Percentiles rank a stretch among this genome's conserved stretches.
Conservation (phyloP, 441 rosid genomes). For the Pelargonium myrrhifolium region DNA sequence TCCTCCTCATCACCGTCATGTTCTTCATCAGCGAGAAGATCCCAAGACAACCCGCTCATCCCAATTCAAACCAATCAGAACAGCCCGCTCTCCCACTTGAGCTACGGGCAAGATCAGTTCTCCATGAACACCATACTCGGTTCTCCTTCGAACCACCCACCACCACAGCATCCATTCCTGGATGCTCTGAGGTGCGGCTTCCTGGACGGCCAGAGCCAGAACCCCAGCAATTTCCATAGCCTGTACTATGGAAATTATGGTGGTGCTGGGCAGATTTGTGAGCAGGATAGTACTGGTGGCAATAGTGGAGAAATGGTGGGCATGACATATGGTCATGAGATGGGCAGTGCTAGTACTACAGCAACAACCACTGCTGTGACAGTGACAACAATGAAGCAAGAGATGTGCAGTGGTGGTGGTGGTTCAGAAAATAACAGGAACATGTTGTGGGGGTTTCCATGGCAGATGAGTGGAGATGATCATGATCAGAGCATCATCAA, state of each 20-base stretch:
- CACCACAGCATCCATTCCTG: conserved; percentile 23
- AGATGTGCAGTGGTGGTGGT: conserved; percentile 22
- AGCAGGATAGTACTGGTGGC: conserved; percentile 16
- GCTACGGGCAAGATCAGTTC: conserved; percentile 17
- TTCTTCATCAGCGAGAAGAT: conserved; percentile 28
- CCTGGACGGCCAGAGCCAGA: conserved; percentile 35
- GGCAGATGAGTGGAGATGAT: conserved; percentile 59
- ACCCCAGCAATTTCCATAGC: conserved; percentile 23
- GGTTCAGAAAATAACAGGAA: conserved; percentile 28
- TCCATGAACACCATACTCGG: not conserved
- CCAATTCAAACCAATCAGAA: too few relatives aligned
- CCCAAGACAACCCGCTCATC: conserved; percentile 31
- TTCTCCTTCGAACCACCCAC: too few relatives aligned
- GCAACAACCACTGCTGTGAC: conserved; percentile 35
- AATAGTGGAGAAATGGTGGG: conserved; percentile 24
- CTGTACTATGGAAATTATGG: conserved; percentile 30
- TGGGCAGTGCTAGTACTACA: conserved; percentile 8
- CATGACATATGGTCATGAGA: conserved; percentile 25
- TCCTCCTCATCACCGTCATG: conserved; percentile 30
- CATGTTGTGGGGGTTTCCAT: conserved; percentile 62
- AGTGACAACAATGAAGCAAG: conserved; percentile 48
- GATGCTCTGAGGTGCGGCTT: conserved; percentile 35
- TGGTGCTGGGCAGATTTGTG: conserved; percentile 34
- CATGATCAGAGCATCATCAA: not conserved
- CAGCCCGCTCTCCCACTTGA: too few relatives aligned